Evolutionary conservation across 495 filamentous ascomycete species (phyloP), one percentile per base, ranked within the genome.

Genomic region (Paragyromitra xinjiangensis): DNA sequence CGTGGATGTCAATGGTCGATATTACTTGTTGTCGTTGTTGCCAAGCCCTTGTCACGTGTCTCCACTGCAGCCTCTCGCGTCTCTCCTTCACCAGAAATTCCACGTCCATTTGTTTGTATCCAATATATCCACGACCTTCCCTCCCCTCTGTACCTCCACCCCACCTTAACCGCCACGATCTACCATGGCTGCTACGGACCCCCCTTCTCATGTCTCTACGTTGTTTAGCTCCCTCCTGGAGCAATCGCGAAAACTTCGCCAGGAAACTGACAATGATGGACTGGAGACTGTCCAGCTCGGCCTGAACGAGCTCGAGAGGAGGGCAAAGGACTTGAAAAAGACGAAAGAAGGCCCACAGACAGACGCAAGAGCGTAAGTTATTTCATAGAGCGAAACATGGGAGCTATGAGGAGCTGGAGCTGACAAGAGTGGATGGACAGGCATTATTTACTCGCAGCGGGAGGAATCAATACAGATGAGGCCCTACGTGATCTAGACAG

Each of bases 201-300:
- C 78, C 39, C 26, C 61, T 12, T 71, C 71, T 3, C 81, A 80
- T 14, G 71, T 80, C 48, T 77, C 80, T 14, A 82, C 81, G 4
- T 64, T 82, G 5, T 83, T 83, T 51, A 82, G 77, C 61, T 82
- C 81, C n/a, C 69, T 83, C 34, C 65, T 83, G 42, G 81, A 83
- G 51, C 81, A 83, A 71, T 83, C 81, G 22, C 81, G 81, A 59
- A 82, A 82, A 73, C 81, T 83, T 34, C 81, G 81, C 12, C 78
- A 82, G 69, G 81, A 80, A 67, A 82, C 78, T 8, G 81, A 83
- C 45, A 79, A 66, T n/a, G 78, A 77, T 53, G 81, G 80, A 39
- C 65, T 83, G 0, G 81, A 82, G 53, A 73, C 81, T 2, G 82
- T 83, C 68, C 81, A 83, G 75, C 78, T 83, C 11, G 81, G 81